These are phyloP conservation scores for Lactarius hengduanensis DNA, from an alignment of 768 basidiomycete species.

Conservation along the genomic window DNA sequence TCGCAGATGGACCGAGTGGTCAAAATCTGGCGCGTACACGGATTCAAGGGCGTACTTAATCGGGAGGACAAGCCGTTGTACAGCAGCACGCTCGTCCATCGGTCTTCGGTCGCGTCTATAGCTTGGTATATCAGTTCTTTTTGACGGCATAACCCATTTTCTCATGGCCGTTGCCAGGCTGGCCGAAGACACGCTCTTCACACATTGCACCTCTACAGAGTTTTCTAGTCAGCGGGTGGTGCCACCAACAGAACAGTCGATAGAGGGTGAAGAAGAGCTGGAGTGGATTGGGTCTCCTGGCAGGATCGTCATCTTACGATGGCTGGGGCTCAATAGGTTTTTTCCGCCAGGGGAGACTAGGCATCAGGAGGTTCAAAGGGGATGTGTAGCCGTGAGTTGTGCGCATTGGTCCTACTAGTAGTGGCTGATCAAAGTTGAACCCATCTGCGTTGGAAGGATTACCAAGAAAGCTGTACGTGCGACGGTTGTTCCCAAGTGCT, in stretches of 20 bases:
- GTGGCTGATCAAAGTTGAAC: not conserved
- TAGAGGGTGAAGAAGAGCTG: slow-evolving; percentile 19
- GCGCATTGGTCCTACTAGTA: not conserved
- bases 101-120: slow-evolving; percentile 60
- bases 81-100: slow-evolving; percentile 63
- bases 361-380: slow-evolving; percentile 46
- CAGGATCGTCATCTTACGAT: slow-evolving; percentile 60
- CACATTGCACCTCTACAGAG: slow-evolving; percentile 51
- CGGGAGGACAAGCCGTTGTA: slow-evolving; percentile 79
- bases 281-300: slow-evolving; percentile 39
- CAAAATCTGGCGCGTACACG: slow-evolving; percentile 70
- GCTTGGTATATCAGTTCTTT: slow-evolving; percentile 47
- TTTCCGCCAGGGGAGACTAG: slow-evolving; percentile 48
- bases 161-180: slow-evolving; percentile 10
- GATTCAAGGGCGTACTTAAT: slow-evolving; percentile 39
- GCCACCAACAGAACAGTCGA: slow-evolving; percentile 32
- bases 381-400: slow-evolving; percentile 57
- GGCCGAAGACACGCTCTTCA: slow-evolving; percentile 39
- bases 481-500: not conserved
- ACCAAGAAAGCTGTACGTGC: slow-evolving; percentile 67
- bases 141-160: not conserved
- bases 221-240: slow-evolving; percentile 38
- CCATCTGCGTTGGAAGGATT: slow-evolving; percentile 49
- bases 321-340: slow-evolving; percentile 65
- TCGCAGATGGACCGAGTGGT: slow-evolving; percentile 66